These are phyloP conservation scores for Phytophthora capsici DNA, from an alignment of 352 stramenopile genomes.

Conservation along the genomic window DNA sequence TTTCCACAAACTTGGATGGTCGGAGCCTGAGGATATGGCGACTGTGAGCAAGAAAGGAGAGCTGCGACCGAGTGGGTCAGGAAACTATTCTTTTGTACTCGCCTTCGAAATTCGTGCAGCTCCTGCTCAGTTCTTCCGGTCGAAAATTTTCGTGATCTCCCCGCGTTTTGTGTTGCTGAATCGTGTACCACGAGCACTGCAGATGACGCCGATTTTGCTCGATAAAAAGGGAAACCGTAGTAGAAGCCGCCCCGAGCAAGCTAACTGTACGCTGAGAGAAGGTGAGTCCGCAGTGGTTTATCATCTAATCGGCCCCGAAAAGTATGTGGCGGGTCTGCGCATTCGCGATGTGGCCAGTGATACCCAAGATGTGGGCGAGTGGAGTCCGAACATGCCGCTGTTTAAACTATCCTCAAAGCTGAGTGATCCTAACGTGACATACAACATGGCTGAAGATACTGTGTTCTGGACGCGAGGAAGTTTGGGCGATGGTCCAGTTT, in stretches of 20 bases:
- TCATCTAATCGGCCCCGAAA: constrained; percentile 70
- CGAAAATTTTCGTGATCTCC: constrained; percentile 83
- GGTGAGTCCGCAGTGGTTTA: constrained; percentile 72
- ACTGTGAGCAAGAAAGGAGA: constrained; percentile 82
- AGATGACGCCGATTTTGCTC: constrained; percentile 79
- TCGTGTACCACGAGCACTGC: constrained; percentile 59
- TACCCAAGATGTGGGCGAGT: constrained; percentile 58
- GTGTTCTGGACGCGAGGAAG: constrained; percentile 75
- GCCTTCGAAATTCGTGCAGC: constrained; percentile 83
- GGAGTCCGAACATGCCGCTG: constrained; percentile 60
- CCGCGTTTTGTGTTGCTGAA: constrained; percentile 82
- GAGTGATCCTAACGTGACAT: constrained; percentile 49
- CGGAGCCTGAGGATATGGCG: constrained; percentile 71
- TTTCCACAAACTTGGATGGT: constrained; percentile 79
- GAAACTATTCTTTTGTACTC: constrained; percentile 74
- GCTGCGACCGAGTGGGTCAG: constrained; percentile 48
- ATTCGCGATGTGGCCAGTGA: constrained; percentile 68
- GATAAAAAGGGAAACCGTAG: constrained; percentile 70
- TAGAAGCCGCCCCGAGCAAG: constrained; percentile 41
- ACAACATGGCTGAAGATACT: constrained; percentile 52
- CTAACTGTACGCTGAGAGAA: constrained; percentile 56
- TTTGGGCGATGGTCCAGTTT: constrained; percentile 77
- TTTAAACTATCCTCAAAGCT: constrained; percentile 49
- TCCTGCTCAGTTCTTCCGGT: constrained; percentile 81
- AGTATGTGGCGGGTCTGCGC: constrained; percentile 68